Evolutionary conservation across 179 eudicot genomes (phyloP).

Genomic region (Spinacia oleracea): DNA sequence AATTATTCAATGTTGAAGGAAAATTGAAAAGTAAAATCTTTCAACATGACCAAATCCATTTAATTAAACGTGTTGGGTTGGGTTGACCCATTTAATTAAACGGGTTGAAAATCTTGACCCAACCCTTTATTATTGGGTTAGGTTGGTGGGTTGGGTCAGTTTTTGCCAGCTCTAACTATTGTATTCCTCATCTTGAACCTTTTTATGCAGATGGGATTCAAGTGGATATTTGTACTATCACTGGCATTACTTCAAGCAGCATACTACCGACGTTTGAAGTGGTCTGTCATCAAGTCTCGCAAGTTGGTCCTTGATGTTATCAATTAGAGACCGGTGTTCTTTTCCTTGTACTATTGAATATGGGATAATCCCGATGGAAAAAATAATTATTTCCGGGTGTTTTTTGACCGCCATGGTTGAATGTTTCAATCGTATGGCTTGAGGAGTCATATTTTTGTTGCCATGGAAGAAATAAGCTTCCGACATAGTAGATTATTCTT

Average conservation of each 20-base stretch:
- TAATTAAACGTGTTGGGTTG: no score
- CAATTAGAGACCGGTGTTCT: constrained; percentile 38
- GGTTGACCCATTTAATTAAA: no score
- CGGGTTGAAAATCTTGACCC: no score
- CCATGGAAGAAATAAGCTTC: constrained; percentile 38
- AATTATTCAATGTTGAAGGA: no score
- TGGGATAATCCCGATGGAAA: constrained; percentile 20
- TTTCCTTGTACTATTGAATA: constrained; percentile 24
- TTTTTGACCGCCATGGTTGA: constrained; percentile 26
- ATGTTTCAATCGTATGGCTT: constrained; percentile 25
- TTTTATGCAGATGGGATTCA: constrained; percentile 81
- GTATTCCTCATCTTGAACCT: constrained; percentile 8
- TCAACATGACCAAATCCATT: no score
- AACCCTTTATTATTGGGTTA: no score
- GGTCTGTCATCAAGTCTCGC: constrained; percentile 89
- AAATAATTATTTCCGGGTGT: constrained; percentile 28
- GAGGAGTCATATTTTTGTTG: constrained; percentile 25
- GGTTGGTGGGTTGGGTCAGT: no score
- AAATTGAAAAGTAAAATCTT: no score
- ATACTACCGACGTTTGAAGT: constrained; percentile 78
- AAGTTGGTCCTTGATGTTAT: constrained; percentile 84
- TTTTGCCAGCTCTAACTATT: no score
- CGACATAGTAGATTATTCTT: constrained; percentile 29
- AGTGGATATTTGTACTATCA: constrained; percentile 86
- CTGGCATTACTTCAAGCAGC: constrained; percentile 83